Evolutionary conservation across 116 monocot species (phyloP).

Genomic region (Zostera marina): DNA sequence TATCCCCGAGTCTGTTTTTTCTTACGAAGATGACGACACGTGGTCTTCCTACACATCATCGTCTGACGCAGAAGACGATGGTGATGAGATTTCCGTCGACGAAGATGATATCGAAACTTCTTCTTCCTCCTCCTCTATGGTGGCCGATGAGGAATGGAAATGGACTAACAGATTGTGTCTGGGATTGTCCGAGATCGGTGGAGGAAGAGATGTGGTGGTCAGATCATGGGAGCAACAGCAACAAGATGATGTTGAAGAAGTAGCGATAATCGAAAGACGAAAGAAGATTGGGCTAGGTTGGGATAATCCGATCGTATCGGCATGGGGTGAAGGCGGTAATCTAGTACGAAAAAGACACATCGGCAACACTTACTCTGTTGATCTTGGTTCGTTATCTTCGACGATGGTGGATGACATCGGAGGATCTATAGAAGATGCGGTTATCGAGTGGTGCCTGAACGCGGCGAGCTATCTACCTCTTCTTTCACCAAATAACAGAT

Average conservation of each 20-base stretch:
- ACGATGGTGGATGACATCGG: neutral
- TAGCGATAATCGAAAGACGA: no score
- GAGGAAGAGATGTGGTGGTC: neutral
- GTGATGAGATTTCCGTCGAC: neutral
- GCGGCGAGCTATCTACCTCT: neutral
- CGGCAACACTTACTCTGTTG: neutral
- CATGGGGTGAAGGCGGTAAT: neutral
- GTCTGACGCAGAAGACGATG: neutral
- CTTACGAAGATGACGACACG: neutral
- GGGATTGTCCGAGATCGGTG: neutral
- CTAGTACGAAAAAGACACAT: neutral
- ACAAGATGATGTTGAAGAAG: neutral
- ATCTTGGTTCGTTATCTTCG: neutral
- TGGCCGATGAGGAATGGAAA: neutral
- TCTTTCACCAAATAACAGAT: neutral
- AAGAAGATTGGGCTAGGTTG: neutral
- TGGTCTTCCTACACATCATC: neutral
- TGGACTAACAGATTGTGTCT: neutral
- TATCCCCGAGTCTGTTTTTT: neutral
- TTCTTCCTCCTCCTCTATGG: neutral
- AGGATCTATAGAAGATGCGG: neutral
- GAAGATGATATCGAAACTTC: neutral
- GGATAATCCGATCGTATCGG: neutral
- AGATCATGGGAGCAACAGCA: constrained; percentile 2
- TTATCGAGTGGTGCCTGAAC: neutral